Evolutionary conservation across 177 flowering plant genomes (phyloP).

Genomic region (Vitis hybrid): DNA sequence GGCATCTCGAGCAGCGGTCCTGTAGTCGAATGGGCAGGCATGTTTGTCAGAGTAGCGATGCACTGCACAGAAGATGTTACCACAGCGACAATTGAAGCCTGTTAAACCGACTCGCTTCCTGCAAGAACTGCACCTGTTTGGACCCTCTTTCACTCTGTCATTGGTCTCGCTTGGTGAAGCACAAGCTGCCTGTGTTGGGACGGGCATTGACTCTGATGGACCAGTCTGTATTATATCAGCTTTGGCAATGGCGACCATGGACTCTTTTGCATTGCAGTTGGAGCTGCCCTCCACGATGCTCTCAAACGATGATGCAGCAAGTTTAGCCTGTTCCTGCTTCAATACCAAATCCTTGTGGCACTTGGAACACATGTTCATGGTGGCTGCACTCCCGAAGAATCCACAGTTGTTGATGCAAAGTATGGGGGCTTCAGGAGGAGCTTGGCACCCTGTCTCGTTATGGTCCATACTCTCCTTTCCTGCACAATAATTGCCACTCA

Average conservation of each 20-base stretch:
- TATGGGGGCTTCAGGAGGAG: conserved; percentile 17
- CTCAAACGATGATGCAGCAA: conserved; percentile 54
- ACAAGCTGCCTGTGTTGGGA: conserved; percentile 20
- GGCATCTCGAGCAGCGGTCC: conserved; percentile 64
- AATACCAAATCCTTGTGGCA: conserved; percentile 73
- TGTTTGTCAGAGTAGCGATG: conserved; percentile 93
- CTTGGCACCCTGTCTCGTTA: conserved; percentile 79
- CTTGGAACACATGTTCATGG: conserved; percentile 88
- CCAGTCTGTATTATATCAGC: conserved; percentile 23
- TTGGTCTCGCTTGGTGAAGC: conserved; percentile 24
- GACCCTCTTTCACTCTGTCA: conserved; percentile 35
- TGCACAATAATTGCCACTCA: conserved; percentile 14
- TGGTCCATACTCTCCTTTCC: conserved; percentile 53
- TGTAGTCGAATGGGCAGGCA: conserved; percentile 75
- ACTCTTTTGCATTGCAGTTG: conserved; percentile 25
- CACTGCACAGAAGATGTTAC: conserved; percentile 54
- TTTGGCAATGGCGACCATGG: conserved; percentile 14
- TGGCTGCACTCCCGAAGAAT: conserved; percentile 75
- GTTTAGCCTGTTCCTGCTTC: conserved; percentile 71
- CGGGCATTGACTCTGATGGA: conserved; percentile 19
- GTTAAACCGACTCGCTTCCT: conserved; percentile 75
- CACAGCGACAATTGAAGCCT: conserved; percentile 86
- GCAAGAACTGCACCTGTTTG: conserved; percentile 66
- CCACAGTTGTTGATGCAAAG: conserved; percentile 1
- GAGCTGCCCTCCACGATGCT: conserved; percentile 49